Evolutionary conservation across 306 rosid species (phyloP), one percentile per base, ranked within the genome.

Genomic region (Glycine soja): DNA sequence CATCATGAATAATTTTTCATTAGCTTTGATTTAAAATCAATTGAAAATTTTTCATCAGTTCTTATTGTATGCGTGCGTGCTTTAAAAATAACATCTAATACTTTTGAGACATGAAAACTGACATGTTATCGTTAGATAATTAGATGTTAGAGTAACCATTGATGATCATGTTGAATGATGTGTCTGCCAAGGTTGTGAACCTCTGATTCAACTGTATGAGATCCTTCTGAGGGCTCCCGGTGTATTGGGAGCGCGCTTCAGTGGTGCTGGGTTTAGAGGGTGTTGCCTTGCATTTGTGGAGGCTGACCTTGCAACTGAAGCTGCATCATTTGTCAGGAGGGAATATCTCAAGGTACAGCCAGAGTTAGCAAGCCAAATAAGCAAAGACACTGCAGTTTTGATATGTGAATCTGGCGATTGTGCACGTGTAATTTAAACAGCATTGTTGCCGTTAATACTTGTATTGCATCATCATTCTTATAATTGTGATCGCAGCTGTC

Each of bases 221-320:
- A 88, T 91, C 69, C 90, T 95, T 76, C 68, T 89, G 87, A 89
- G 85, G 76, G 91, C 98, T 62, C 97, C 96, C 8, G 99, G 98
- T 36, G 93, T 93, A 9, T 86, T 82, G 74, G 99, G 98, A 77
- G 93, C 98, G 48, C 92, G 98, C 76, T 93, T 95, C 81, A 93
- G 98, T 40, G 99, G 99, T 15, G 99, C 99, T 34, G 98, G 99
- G 67, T 95, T 95, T 70, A 86, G 98, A 87, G 99, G 99, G 4
- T 95, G 98, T 76, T 95, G 99, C 52, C 59, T 95, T 42, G 99
- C 96, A 58, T 65, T 95, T n/a, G 98, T 95, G 36, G 92, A 95
- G 66, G 88, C 91, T 15, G 72, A 85, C 18, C 81, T 36, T 72
- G 98, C 93, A 3, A 66, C 67, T 6, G 93, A 90, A 90, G 99